Evolutionary conservation across 1,139 yeast species (phyloP).

Genomic region (Suhomyces terraborum): DNA sequence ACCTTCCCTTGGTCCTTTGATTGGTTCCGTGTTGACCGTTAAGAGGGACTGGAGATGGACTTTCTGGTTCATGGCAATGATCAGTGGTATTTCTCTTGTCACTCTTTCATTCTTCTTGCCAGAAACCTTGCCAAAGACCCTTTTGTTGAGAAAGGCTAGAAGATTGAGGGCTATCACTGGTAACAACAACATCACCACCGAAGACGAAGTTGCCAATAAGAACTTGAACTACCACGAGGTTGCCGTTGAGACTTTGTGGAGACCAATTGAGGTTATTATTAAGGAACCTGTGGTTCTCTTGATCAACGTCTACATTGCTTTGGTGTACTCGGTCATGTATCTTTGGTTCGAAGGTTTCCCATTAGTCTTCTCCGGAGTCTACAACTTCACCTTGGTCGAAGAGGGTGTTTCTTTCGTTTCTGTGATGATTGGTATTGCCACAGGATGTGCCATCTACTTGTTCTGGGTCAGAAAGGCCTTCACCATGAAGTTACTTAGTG

Average conservation of each 20-base stretch:
- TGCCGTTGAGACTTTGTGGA: slow-evolving; percentile 47
- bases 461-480: slow-evolving; percentile 25
- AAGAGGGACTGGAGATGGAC: slow-evolving; percentile 42
- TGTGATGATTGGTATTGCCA: slow-evolving; percentile 44
- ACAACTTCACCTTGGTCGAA: slow-evolving; percentile 52
- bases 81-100: slow-evolving; percentile 31
- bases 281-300: slow-evolving; percentile 49
- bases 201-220: slow-evolving; percentile 31
- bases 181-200: slow-evolving; percentile 31
- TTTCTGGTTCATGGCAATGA: slow-evolving; percentile 40
- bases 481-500: slow-evolving; percentile 27
- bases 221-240: slow-evolving; percentile 24
- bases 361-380: slow-evolving; percentile 46
- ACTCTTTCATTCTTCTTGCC: slow-evolving; percentile 34
- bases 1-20: slow-evolving; percentile 40
- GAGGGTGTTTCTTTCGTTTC: slow-evolving; percentile 50
- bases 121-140: slow-evolving; percentile 37
- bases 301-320: slow-evolving; percentile 52
- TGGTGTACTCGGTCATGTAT: slow-evolving; percentile 56
- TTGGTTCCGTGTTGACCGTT: slow-evolving; percentile 35
- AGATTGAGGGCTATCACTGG: slow-evolving; percentile 40
- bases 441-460: slow-evolving; percentile 30
- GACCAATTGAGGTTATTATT: slow-evolving; percentile 47
- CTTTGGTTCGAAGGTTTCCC: slow-evolving; percentile 67
- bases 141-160: slow-evolving; percentile 38